Conservation (phyloP, 352 stramenopile species). For the Blastocystis sp. region DNA sequence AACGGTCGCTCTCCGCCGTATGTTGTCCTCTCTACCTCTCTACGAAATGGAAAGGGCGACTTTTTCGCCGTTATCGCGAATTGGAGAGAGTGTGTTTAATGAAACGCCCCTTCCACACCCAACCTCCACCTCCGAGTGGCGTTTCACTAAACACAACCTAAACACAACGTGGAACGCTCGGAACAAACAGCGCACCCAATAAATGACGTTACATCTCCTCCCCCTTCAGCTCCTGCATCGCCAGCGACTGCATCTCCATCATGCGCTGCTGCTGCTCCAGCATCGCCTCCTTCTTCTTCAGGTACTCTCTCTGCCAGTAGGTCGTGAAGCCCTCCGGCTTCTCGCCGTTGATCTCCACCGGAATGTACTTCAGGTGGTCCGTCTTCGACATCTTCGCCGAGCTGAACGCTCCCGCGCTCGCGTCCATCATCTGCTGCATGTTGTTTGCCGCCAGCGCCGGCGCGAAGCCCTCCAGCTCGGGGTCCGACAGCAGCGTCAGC, state of each 20-base stretch:
- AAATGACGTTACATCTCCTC: conserved; percentile 13
- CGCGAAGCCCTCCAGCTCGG: neutral
- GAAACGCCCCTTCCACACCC: too few species aligned
- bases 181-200: too few species aligned
- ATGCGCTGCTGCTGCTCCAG: conserved; percentile 37
- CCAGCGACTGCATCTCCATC: conserved; percentile 29
- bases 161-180: too few species aligned
- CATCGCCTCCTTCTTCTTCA: conserved; percentile 16
- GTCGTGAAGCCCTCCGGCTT: conserved; percentile 50
- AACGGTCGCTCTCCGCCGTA: too few species aligned
- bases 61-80: too few species aligned
- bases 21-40: too few species aligned
- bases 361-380: conserved; percentile 34
- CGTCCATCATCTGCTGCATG: conserved; percentile 40
- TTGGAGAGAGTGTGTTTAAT: too few species aligned
- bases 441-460: conserved; percentile 28
- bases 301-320: conserved; percentile 35
- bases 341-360: conserved; percentile 47
- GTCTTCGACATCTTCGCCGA: neutral
- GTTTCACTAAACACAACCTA: too few species aligned
- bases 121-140: too few species aligned
- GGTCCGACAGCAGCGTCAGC: neutral
- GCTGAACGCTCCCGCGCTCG: neutral
- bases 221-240: conserved; percentile 20
- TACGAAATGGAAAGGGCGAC: too few species aligned